These are phyloP conservation scores for Rosa lucieae DNA, from an alignment of 306 rosid species.

Conservation along the genomic window DNA sequence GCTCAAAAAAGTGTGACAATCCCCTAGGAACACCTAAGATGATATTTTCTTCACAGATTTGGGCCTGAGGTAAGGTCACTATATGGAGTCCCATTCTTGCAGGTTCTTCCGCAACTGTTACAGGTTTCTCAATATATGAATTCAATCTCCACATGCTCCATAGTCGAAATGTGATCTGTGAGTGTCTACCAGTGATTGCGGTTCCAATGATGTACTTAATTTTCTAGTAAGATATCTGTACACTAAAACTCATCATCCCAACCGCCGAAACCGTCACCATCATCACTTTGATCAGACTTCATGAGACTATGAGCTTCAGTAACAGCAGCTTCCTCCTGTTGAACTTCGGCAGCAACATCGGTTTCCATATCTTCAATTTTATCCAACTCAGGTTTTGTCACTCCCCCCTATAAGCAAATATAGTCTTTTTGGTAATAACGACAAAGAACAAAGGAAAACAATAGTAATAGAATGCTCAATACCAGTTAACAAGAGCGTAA, in stretches of 20 bases:
- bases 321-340: conserved; percentile 43
- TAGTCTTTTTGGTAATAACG: background rate
- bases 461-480: background rate
- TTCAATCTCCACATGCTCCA: conserved; percentile 4
- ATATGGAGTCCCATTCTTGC: background rate
- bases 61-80: background rate
- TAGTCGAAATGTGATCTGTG: background rate
- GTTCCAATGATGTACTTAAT: background rate
- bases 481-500: background rate
- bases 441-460: background rate
- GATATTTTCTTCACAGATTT: background rate
- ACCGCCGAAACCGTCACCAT: conserved; percentile 21
- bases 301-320: conserved; percentile 41
- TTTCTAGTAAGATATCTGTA: background rate
- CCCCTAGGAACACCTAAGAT: background rate
- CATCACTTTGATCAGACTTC: conserved; percentile 49
- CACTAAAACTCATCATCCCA: conserved; percentile 46
- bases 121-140: background rate
- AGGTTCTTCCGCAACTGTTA: background rate
- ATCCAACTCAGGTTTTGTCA: conserved; percentile 30
- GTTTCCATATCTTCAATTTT: conserved; percentile 33
- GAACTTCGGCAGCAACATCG: conserved; percentile 33
- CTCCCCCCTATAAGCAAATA: conserved; percentile 48
- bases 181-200: background rate
- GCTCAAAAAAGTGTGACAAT: background rate